Percentiles rank a stretch among this genome's conserved stretches.
phyloP scores from a whole-genome alignment of 2,329 filamentous ascomycete species.

The Nigrospora oryzae region DNA sequence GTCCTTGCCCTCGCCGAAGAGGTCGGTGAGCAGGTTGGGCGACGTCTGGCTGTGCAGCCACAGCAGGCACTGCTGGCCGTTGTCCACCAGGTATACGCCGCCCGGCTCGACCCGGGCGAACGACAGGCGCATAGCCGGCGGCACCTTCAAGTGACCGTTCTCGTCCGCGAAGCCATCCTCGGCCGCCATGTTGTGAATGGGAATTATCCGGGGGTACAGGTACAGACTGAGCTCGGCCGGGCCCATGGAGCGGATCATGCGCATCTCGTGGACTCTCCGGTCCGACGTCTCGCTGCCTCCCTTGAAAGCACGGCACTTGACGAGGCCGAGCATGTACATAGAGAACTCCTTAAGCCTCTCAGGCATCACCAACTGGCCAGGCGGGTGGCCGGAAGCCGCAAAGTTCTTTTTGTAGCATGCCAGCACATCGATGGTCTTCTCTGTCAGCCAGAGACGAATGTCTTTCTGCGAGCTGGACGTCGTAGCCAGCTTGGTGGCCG shows the following conservation, averaged over 20 bases:
- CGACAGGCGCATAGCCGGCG: conserved; percentile 69
- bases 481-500: conserved; percentile 70
- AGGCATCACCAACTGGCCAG: conserved; percentile 87
- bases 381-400: conserved; percentile 71
- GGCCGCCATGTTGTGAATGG: conserved; percentile 80
- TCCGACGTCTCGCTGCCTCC: conserved; percentile 86
- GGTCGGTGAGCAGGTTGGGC: conserved; percentile 80
- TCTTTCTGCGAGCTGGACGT: conserved; percentile 72
- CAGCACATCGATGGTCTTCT: conserved; percentile 88
- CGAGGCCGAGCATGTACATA: conserved; percentile 87
- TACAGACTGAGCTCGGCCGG: conserved; percentile 80
- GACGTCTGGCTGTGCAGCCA: conserved; percentile 93
- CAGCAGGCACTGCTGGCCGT: conserved; percentile 82
- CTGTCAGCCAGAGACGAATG: conserved; percentile 71
- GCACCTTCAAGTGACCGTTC: conserved; percentile 80
- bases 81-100: conserved; percentile 90
- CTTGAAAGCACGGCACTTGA: conserved; percentile 92
- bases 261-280: conserved; percentile 82
- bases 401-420: conserved; percentile 91
- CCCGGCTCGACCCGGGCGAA: conserved; percentile 87
- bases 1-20: conserved; percentile 72
- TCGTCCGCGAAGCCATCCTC: conserved; percentile 87
- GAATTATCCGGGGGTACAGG: conserved; percentile 88
- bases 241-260: conserved; percentile 83
- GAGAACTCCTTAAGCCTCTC: conserved; percentile 93